A percentile compares a stretch with the other conserved stretches of the same genome.
Evolutionary conservation across 345 rosid genomes (phyloP).

Genomic region (Atalantia buxifolia): DNA sequence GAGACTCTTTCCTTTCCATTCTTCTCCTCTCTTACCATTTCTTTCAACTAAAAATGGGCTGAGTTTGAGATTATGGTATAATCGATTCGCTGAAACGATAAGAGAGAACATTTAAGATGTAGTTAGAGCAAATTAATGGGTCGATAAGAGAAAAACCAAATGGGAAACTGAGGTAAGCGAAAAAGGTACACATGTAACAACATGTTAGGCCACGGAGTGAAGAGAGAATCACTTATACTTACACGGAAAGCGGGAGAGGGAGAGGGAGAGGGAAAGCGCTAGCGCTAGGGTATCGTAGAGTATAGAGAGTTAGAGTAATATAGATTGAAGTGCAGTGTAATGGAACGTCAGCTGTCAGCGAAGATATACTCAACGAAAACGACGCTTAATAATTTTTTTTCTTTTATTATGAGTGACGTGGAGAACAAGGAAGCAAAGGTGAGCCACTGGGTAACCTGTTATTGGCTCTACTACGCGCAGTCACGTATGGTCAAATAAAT

Average conservation of each 20-base stretch:
- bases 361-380: not conserved
- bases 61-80: too few species aligned
- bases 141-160: not conserved
- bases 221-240: conserved; percentile 1
- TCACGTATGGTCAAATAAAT: not conserved
- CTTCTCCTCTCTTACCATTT: too few species aligned
- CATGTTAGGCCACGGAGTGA: not conserved
- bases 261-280: too few species aligned
- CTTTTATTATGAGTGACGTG: too few species aligned
- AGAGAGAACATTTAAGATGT: too few species aligned
- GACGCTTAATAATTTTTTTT: not conserved
- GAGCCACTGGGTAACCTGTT: not conserved
- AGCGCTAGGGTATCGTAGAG: not conserved
- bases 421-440: conserved; percentile 12
- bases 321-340: not conserved
- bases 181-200: not conserved
- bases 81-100: too few species aligned
- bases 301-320: too few species aligned
- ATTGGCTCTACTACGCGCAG: not conserved
- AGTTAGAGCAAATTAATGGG: too few species aligned
- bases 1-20: too few species aligned
- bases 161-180: not conserved
- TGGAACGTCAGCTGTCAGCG: not conserved
- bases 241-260: not conserved
- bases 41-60: too few species aligned